A percentile compares a stretch with the other conserved stretches of the same genome.
These are phyloP conservation scores for Arachnomyces sp. DNA, from an alignment of 2,329 filamentous ascomycete species.

Conservation along the genomic window DNA sequence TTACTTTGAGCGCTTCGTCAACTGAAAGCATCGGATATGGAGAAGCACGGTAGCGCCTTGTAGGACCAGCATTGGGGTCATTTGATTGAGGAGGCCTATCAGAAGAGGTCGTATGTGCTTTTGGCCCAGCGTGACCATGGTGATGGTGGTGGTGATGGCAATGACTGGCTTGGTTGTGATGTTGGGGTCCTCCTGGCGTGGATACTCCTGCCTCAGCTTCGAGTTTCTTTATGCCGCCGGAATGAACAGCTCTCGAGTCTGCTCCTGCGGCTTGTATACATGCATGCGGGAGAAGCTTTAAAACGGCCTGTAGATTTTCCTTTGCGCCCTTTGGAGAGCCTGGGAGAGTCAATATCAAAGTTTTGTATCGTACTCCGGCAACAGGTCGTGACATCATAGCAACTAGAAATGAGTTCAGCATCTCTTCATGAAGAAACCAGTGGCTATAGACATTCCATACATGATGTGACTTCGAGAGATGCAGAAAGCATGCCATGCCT, in stretches of 20 bases:
- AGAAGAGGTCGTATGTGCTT: constrained; percentile 63
- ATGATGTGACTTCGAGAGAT: constrained; percentile 80
- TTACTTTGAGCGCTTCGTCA: constrained; percentile 65
- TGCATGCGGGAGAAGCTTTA: constrained; percentile 92
- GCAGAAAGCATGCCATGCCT: constrained; percentile 87
- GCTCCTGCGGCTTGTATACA: constrained; percentile 79
- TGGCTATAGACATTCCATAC: constrained; percentile 46
- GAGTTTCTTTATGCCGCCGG: constrained; percentile 72
- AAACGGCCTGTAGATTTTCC: constrained; percentile 81
- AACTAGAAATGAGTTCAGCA: constrained; percentile 49
- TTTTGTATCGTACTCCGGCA: constrained; percentile 74
- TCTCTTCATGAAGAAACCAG: constrained; percentile 6
- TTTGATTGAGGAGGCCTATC: constrained; percentile 50
- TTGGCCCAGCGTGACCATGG: constrained; percentile 57
- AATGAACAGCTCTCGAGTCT: constrained; percentile 71
- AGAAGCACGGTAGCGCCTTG: constrained; percentile 70
- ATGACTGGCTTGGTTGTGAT: constrained; percentile 3
- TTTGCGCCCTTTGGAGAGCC: constrained; percentile 92
- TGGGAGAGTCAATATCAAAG: constrained; percentile 79
- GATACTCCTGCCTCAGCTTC: constrained; percentile 71
- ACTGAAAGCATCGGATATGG: constrained; percentile 91
- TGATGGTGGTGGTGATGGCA: constrained; percentile 42
- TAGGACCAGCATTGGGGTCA: constrained; percentile 52
- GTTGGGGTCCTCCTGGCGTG: constrained; percentile 17
- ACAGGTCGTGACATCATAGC: constrained; percentile 94